Evolutionary conservation across 352 stramenopile species (phyloP), one percentile per base, ranked within the genome.

Genomic region (Globisporangium nodosum): DNA sequence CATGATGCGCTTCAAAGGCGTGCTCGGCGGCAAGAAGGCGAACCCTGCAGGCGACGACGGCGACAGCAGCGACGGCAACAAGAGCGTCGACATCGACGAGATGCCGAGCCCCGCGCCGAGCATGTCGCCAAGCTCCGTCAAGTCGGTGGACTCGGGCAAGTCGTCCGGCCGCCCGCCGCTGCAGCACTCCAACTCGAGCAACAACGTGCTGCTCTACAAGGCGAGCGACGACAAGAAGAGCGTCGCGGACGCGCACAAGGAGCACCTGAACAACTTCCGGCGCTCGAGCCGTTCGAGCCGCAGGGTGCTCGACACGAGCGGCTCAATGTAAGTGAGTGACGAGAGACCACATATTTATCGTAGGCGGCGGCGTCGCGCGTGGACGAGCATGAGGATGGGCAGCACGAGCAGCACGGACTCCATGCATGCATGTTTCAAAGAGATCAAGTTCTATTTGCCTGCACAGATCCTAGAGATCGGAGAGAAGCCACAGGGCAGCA

Each of bases 191-290:
- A 59, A 56, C 54, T 68, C 73, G 49, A 65, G 63, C n/a, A 75
- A 63, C 49, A 56, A 78, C 42, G 73, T 73, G 31, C 73, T 79
- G 58, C 40, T 52, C 12, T 76, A 79, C 46, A 64, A 66, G 52
- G 64, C 70, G 24, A 63, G 47, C 5, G 70, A 78, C 54, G 42
- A 60, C 18, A 69, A 61, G 20, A 78, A 74, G 58, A 81, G 60
- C 56, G 47, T 76, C 42, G 60, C 75, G 31, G 59, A 70, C 48
- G 60, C 68, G 35, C 69, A 73, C 4, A 68, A 77, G 52, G 75
- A 71, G 50, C 73, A 82, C 54, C 70, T 79, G 49, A 73, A 9
- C 50, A 63, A 63, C 50, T 63, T 63, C 20, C 49, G 57, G 5
- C 49, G 57, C 42, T 57, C 49, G 20, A 57, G 51, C 43, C 35